phyloP scores from a whole-genome alignment of 306 rosid species.

The Quercus variabilis region DNA sequence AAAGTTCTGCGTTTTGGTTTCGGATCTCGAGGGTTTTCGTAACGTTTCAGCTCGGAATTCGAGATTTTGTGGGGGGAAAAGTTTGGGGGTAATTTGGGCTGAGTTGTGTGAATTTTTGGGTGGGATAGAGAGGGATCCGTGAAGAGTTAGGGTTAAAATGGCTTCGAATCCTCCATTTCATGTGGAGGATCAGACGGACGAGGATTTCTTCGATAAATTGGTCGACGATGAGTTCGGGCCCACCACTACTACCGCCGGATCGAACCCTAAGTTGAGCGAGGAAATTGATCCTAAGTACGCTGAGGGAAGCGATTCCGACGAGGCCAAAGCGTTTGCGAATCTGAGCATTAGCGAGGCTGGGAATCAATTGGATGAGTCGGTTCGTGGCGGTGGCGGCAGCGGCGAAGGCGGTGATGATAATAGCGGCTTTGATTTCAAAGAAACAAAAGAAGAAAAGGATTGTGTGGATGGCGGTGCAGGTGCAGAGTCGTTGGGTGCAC shows the following conservation, averaged over 20 bases:
- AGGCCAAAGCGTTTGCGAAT: constrained; percentile 51
- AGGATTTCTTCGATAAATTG: constrained; percentile 86
- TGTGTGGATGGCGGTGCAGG: constrained; percentile 26
- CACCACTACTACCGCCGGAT: constrained; percentile 4
- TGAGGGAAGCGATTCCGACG: constrained; percentile 56
- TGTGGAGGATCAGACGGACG: constrained; percentile 90
- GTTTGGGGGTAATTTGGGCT: constrained; percentile 10
- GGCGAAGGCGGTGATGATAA: constrained; percentile 14
- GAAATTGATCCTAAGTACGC: constrained; percentile 1
- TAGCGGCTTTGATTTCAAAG: not conserved
- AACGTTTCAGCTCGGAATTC: constrained; percentile 29
- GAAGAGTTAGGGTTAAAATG: constrained; percentile 51
- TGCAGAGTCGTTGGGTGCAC: constrained; percentile 16
- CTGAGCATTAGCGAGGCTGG: constrained; percentile 41
- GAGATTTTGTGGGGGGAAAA: constrained; percentile 22
- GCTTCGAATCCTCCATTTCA: constrained; percentile 79
- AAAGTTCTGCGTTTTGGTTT: constrained; percentile 1
- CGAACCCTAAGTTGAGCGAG: constrained; percentile 11
- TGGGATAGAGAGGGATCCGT: constrained; percentile 24
- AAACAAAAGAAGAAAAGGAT: constrained; percentile 10
- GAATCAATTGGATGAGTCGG: constrained; percentile 35
- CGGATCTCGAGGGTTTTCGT: constrained; percentile 46
- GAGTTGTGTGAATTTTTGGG: constrained; percentile 24
- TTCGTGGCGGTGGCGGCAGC: constrained; percentile 7
- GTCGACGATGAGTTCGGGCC: constrained; percentile 66